These are phyloP conservation scores for Phlebiopsis gigantea DNA, from an alignment of 768 basidiomycete species.

Conservation along the genomic window DNA sequence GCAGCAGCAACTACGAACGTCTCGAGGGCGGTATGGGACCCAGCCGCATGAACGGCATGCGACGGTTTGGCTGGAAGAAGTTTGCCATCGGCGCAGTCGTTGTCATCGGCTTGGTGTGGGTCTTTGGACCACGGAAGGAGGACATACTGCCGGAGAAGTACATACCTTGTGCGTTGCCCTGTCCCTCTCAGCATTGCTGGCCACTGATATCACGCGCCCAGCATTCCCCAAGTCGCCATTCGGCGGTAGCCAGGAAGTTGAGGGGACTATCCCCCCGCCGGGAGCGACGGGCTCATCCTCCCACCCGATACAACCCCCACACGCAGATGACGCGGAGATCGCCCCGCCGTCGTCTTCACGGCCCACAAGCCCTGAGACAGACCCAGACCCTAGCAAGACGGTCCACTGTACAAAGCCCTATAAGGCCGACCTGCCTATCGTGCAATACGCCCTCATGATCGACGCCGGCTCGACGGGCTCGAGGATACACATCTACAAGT, in stretches of 20 bases:
- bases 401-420: slow-evolving; percentile 63
- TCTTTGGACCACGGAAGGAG: slow-evolving; percentile 52
- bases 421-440: slow-evolving; percentile 45
- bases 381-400: slow-evolving; percentile 70
- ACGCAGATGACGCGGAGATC: slow-evolving; percentile 13
- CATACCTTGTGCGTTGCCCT: slow-evolving; percentile 21
- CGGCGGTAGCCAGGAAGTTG: background rate
- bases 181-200: background rate
- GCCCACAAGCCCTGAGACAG: slow-evolving; percentile 62
- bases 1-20: slow-evolving; percentile 49
- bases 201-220: background rate
- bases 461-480: slow-evolving; percentile 98
- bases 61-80: slow-evolving; percentile 56
- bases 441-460: slow-evolving; percentile 95
- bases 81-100: slow-evolving; percentile 53
- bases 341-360: slow-evolving; percentile 15
- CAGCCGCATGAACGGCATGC: slow-evolving; percentile 21
- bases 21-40: slow-evolving; percentile 60
- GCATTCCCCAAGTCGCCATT: slow-evolving; percentile 8
- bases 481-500: slow-evolving; percentile 92
- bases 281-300: background rate
- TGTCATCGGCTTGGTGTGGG: slow-evolving; percentile 57
- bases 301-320: slow-evolving; percentile 10
- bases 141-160: slow-evolving; percentile 21
- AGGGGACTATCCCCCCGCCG: background rate